A percentile compares a stretch with the other conserved stretches of the same genome.
These are phyloP conservation scores for Clavispora santaluciae DNA, from an alignment of 805 yeast species.

Conservation along the genomic window DNA sequence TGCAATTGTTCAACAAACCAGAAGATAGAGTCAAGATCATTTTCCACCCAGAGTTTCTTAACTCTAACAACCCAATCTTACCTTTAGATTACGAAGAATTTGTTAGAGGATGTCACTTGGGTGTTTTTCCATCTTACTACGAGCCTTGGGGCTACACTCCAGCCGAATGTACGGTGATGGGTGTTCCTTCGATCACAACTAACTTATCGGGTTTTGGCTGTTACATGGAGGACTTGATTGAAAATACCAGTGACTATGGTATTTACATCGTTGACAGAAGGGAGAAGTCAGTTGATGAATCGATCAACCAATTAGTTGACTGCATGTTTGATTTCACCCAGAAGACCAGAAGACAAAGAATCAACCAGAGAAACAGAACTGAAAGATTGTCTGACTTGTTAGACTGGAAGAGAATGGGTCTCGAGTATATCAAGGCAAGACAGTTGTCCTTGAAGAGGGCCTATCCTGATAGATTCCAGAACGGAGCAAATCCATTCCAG, in stretches of 20 bases:
- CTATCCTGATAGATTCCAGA: slow-evolving; percentile 76
- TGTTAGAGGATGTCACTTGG: slow-evolving; percentile 96
- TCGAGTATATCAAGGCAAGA: slow-evolving; percentile 93
- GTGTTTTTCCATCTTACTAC: slow-evolving; percentile 96
- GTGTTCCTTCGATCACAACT: slow-evolving; percentile 95
- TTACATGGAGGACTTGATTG: slow-evolving; percentile 96
- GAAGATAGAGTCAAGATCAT: slow-evolving; percentile 90
- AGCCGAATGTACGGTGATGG: slow-evolving; percentile 99
- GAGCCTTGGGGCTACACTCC: slow-evolving; percentile 99
- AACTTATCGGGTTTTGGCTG: slow-evolving; percentile 96
- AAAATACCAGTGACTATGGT: slow-evolving; percentile 91
- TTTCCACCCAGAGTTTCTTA: slow-evolving; percentile 96
- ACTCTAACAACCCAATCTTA: slow-evolving; percentile 89
- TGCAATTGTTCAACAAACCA: slow-evolving; percentile 83
- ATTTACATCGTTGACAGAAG: slow-evolving; percentile 95
- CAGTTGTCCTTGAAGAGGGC: slow-evolving; percentile 89
- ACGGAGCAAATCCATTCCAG: slow-evolving; percentile 44
- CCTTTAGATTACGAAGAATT: slow-evolving; percentile 95
- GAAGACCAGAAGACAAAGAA: slow-evolving; percentile 93
- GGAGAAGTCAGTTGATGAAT: slow-evolving; percentile 86
- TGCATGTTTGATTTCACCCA: slow-evolving; percentile 85
- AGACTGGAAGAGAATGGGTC: slow-evolving; percentile 98
- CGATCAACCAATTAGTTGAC: slow-evolving; percentile 83
- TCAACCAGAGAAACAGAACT: slow-evolving; percentile 95
- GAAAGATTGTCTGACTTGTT: slow-evolving; percentile 88